phyloP scores from a whole-genome alignment of 768 basidiomycete genomes.

The Hemileccinum impolitum region DNA sequence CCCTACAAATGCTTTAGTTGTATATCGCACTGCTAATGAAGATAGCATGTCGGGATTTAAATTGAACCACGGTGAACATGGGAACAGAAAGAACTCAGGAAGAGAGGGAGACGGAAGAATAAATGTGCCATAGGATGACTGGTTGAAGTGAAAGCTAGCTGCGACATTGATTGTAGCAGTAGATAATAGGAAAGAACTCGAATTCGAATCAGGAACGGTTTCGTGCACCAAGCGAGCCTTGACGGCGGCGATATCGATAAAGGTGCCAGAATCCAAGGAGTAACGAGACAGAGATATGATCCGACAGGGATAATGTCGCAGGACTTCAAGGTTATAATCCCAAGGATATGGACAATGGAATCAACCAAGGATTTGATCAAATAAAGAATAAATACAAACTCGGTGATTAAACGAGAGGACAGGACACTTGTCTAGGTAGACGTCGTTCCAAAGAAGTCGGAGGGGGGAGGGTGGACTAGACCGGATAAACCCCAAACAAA shows the following conservation, averaged over 20 bases:
- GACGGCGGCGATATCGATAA: no score
- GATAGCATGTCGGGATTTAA: background rate
- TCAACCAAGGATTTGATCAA: slow-evolving; percentile 13
- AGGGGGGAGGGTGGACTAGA: slow-evolving; percentile 1
- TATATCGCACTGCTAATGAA: slow-evolving; percentile 15
- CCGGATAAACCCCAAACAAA: slow-evolving; percentile 3
- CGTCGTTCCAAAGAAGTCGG: slow-evolving; percentile 14
- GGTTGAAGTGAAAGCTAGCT: no score
- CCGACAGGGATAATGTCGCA: background rate
- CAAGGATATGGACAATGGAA: slow-evolving; percentile 12
- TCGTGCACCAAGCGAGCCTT: no score
- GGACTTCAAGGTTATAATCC: background rate
- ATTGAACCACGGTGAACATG: no score
- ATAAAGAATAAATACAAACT: slow-evolving; percentile 25
- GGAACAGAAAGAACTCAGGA: no score
- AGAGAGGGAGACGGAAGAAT: no score
- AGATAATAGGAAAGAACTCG: no score
- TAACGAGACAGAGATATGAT: background rate
- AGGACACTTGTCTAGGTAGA: slow-evolving; percentile 24
- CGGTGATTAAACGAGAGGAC: slow-evolving; percentile 32
- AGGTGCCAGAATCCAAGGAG: no score
- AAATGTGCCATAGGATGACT: no score
- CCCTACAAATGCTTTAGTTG: slow-evolving; percentile 16
- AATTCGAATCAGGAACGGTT: no score
- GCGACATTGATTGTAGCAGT: no score